Conservation (phyloP, 148 eudicot species). For the Camellia sinensis region DNA sequence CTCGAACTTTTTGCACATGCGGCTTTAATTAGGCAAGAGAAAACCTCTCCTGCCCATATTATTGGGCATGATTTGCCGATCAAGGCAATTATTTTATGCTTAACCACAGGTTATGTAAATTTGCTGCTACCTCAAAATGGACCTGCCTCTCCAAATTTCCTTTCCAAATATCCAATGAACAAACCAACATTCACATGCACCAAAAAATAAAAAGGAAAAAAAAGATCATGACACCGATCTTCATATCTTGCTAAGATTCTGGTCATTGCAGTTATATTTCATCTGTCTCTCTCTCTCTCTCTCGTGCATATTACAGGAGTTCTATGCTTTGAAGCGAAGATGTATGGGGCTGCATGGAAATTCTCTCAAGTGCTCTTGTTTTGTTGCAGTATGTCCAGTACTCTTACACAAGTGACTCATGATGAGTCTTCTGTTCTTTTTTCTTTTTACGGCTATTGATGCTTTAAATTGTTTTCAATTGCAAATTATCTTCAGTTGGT, state of each 20-base stretch:
- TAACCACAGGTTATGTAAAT: neutral
- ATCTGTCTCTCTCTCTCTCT: neutral
- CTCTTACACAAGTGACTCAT: neutral
- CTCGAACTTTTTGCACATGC: too few relatives aligned
- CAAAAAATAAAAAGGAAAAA: neutral
- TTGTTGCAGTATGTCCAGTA: slow-evolving; percentile 60
- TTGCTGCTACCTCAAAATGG: neutral
- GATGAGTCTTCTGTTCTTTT: neutral
- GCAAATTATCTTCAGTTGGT: neutral
- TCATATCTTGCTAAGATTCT: neutral
- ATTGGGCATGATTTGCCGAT: neutral
- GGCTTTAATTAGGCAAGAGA: too few relatives aligned
- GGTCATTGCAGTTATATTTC: neutral
- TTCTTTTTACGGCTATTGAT: neutral
- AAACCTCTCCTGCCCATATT: too few relatives aligned
- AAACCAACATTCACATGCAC: neutral
- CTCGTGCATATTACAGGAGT: slow-evolving; percentile 46
- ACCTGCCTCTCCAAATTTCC: neutral
- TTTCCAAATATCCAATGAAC: neutral
- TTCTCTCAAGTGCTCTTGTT: slow-evolving; percentile 63
- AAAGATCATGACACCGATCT: neutral
- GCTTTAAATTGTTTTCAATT: slow-evolving; percentile 1
- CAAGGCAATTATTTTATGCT: neutral
- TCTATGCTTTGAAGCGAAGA: slow-evolving; percentile 71
- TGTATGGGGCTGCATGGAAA: slow-evolving; percentile 65